Conservation (phyloP, 106 monocot species). For the Xerophyta viscosa region DNA sequence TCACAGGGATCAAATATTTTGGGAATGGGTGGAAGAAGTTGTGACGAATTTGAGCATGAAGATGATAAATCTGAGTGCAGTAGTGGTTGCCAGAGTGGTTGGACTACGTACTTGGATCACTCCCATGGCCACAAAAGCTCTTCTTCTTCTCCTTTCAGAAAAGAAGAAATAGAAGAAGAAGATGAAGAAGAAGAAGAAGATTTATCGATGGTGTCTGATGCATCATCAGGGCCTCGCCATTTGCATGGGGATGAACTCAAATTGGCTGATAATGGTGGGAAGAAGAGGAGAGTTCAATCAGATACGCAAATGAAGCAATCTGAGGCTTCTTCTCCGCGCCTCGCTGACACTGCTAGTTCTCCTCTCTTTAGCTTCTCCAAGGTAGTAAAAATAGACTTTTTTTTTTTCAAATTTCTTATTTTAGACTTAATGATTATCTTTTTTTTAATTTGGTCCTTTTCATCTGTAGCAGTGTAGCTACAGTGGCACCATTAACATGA, state of each 20-base stretch:
- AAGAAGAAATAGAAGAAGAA: slow-evolving; percentile 1
- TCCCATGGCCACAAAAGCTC: slow-evolving; percentile 19
- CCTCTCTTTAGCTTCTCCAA: slow-evolving; percentile 42
- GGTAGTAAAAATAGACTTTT: slow-evolving; percentile 10
- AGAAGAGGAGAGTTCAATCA: slow-evolving; percentile 34
- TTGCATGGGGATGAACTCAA: slow-evolving; percentile 23
- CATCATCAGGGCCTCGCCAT: slow-evolving; percentile 86
- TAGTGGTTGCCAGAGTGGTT: slow-evolving; percentile 86
- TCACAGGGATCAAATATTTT: no score
- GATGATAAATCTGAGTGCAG: slow-evolving; percentile 54
- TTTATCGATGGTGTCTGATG: slow-evolving; percentile 91
- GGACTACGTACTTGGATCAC: slow-evolving; percentile 79
- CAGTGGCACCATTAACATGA: slow-evolving; percentile 3
- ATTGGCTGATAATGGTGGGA: slow-evolving; percentile 13
- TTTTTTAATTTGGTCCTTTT: neutral
- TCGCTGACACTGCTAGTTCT: slow-evolving; percentile 92
- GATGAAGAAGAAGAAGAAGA: slow-evolving; percentile 57
- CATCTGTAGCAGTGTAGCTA: slow-evolving; percentile 19
- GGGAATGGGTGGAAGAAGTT: neutral
- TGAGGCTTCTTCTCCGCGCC: slow-evolving; percentile 11
- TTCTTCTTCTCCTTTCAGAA: neutral
- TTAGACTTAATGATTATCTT: neutral
- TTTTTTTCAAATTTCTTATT: neutral
- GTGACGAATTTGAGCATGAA: slow-evolving; percentile 4
- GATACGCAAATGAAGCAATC: neutral